Base-by-base conservation (phyloP, 768 basidiomycete species). In the Glaciozyma antarctica region DNA sequence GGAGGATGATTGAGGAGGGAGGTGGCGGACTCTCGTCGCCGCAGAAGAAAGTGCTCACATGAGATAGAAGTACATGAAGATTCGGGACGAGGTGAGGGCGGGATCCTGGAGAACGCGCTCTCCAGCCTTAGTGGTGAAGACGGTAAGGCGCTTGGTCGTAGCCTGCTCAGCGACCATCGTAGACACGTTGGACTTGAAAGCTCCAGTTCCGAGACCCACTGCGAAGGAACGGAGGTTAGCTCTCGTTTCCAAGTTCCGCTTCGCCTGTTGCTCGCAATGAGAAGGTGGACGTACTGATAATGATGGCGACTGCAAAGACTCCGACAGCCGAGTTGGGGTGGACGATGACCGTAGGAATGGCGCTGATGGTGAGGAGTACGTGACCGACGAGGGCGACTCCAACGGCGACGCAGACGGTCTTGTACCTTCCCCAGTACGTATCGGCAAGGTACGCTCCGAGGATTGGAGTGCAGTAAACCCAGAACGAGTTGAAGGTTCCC, bases 31-130 rank as follows among this genome's bases (percentile, higher is more conserved):
- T n/a, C n/a, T n/a, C n/a, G n/a, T n/a, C n/a, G n/a, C n/a, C n/a
- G n/a, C n/a, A n/a, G n/a, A n/a, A n/a, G n/a, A n/a, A n/a, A n/a
- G n/a, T n/a, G n/a, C n/a, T 34, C 5, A 34, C 5, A 10, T 34
- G 34, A 10, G 34, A 34, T 34, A 5, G 10, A 10, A 5, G 34
- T 12, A 66, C 73, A 85, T 87, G 76, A 88, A 89, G 15, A 89
- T 82, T 58, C 86, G 80, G 4, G 84, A 80, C 6, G 84, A 80
- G 0, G 88, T 90, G 72, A 85, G 68, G 5, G 77, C 75, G 1
- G 88, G 88, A 71, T 89, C 88, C 34, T 89, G 82, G 67, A 89
- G 84, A 53, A 90, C 86, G 26, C 83, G 78, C 73, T 88, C 86
- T 30, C 88, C 88, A 45, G 71, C 72, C 56, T 69, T 67, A 21